Evolutionary conservation across 2,329 filamentous ascomycete species (phyloP), one percentile per base, ranked within the genome.

Genomic region (Orbilia ellipsospora): DNA sequence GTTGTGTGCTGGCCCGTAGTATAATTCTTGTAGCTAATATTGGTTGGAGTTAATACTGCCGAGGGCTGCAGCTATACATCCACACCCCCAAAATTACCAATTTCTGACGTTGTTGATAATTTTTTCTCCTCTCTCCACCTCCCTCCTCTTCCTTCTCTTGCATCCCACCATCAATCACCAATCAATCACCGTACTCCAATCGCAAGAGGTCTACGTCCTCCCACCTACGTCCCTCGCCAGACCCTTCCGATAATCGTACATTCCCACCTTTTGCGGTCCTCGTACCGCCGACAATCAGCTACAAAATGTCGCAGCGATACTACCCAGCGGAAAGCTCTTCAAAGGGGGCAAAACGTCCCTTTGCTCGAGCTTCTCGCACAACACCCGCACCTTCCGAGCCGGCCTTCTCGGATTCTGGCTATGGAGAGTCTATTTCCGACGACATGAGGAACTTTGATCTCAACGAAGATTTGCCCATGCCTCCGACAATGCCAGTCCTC

Each of bases 351-450:
- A 68, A 57, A 76, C 59, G 73, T 23, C 59, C 59, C n/a, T 70
- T 70, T 52, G 72, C 51, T 44, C 45, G 73, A 70, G 60, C 73
- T 62, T 59, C 60, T 20, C 48, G 44, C n/a, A 26, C 57, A 59
- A 26, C 63, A 18, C 56, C 57, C 52, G 40, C 60, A 52, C 44
- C 48, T 7, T 70, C 73, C 20, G 73, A 69, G 48, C 50, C 42
- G 44, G 70, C 62, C 52, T 68, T 70, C 65, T 76, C 73, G 18
- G 95, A 99, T 82, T 98, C 94, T 16, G 95, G 94, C 5, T 98
- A 98, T 81, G 94, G 93, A 66, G 91, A 91, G 52, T 97, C 92
- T 81, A 86, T 91, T 59, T 85, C 87, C 31, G 90, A 89, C 74
- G 91, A 91, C 62, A 87, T 87, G 50, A 78, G 83, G 84, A 74